Evolutionary conservation across 2,329 filamentous ascomycete genomes (phyloP).

Genomic region (Sporothrix pallida): DNA sequence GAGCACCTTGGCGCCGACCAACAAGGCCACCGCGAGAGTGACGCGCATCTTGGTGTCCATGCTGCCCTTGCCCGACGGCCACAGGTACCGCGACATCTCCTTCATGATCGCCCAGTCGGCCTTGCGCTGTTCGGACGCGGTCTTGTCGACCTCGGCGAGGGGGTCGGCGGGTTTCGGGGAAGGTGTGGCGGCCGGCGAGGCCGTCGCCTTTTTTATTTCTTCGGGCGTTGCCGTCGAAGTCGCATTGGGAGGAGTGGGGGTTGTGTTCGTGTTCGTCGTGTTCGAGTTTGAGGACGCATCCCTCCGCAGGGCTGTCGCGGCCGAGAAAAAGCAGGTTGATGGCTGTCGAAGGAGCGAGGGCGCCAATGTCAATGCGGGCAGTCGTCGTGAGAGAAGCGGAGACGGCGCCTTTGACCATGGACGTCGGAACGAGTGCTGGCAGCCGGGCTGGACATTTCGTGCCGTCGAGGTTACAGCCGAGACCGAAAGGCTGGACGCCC

Average conservation of each 20-base stretch:
- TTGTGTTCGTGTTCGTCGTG: neutral
- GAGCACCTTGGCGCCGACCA: conserved; percentile 89
- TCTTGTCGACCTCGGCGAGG: conserved; percentile 69
- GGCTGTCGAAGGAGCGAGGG: conserved; percentile 23
- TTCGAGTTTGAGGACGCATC: neutral
- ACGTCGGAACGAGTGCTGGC: conserved; percentile 23
- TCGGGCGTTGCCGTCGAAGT: neutral
- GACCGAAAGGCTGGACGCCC: conserved; percentile 33
- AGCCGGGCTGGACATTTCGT: conserved; percentile 25
- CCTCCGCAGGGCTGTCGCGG: conserved; percentile 14
- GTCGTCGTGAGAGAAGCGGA: neutral
- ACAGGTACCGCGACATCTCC: conserved; percentile 95
- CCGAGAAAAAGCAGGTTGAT: conserved; percentile 28
- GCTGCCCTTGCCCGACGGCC: conserved; percentile 92
- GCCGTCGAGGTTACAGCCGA: conserved; percentile 23
- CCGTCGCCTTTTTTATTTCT: neutral
- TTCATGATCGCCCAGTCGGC: conserved; percentile 99
- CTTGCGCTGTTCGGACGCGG: conserved; percentile 86
- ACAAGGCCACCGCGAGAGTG: conserved; percentile 77
- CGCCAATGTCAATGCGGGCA: neutral
- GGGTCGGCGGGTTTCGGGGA: conserved; percentile 52
- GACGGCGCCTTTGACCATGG: conserved; percentile 12
- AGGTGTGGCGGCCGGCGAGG: neutral
- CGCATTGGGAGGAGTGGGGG: neutral
- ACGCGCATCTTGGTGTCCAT: conserved; percentile 84